Evolutionary conservation across 2,329 filamentous ascomycete genomes (phyloP), one percentile per base, ranked within the genome.

Genomic region (Metarhizium rileyi): DNA sequence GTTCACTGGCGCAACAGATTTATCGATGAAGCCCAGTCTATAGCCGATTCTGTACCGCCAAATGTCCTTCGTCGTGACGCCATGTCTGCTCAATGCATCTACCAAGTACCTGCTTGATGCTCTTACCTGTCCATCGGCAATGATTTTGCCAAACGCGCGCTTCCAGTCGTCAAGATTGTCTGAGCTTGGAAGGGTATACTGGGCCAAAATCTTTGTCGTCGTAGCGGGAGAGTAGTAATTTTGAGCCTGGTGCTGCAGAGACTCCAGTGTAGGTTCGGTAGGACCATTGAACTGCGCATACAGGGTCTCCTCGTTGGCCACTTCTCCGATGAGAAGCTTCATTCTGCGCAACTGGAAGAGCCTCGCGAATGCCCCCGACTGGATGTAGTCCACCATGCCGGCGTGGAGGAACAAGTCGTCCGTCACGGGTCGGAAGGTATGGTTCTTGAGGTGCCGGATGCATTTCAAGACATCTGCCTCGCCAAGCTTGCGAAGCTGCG

Each of bases 391-490:
- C 1, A 66, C 61, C 54, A 73, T 67, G 0, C 61, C 64, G 0
- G 59, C 50, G 8, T 64, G 62, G 18, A 73, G 63, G 50, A 74
- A 73, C 1, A 65, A 28, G 7, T 63, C 61, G 44, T 74, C 69
- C 0, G 70, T 74, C 5, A 71, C 62, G 1, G 70, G 67, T 2
- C 71, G 66, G 59, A 73, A 74, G 0, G 70, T 74, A 52, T 74
- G 70, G 43, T 70, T 62, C 49, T 71, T 63, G 27, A 74, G 56
- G 8, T 67, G 55, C n/a, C 60, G 57, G 16, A 72, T 62, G 0
- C 63, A 61, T 3, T 53, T 52, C 2, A 69, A 55, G 2, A 74
- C 57, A 16, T 69, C 61, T 3, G 25, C 16, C 1, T 8, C 20
- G 18, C 16, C 10, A 4, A 30, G 18, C 9, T n/a, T 6, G 12